These are phyloP conservation scores for Inga laurina DNA, from an alignment of 306 rosid species.

Conservation along the genomic window DNA sequence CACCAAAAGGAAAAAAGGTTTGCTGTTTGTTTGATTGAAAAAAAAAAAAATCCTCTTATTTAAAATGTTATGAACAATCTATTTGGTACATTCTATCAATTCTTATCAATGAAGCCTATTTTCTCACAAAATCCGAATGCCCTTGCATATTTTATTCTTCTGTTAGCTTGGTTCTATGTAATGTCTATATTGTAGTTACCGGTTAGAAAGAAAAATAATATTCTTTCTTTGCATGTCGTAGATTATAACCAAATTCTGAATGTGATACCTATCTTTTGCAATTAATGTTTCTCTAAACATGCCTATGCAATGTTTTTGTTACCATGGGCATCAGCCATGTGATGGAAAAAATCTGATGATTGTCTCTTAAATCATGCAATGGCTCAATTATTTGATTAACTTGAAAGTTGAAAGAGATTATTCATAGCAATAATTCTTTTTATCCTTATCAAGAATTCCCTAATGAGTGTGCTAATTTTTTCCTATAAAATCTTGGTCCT, in stretches of 20 bases:
- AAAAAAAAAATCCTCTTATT: background rate
- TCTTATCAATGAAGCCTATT: background rate
- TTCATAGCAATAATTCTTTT: background rate
- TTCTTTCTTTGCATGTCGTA: background rate
- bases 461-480: conserved; percentile 31
- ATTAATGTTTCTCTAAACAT: background rate
- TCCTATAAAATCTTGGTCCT: conserved; percentile 30
- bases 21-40: background rate
- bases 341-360: background rate
- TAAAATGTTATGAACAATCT: background rate
- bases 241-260: background rate
- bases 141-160: background rate
- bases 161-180: background rate
- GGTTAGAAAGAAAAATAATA: background rate
- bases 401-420: conserved; percentile 4
- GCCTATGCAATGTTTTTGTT: background rate
- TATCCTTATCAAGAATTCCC: background rate
- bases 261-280: background rate
- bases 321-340: background rate
- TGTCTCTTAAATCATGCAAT: background rate
- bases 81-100: background rate
- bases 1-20: background rate
- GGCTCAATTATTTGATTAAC: background rate
- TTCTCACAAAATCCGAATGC: background rate
- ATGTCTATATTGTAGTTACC: background rate